These are phyloP conservation scores for Linnemannia exigua DNA, from an alignment of 192 early-diverging fungal genomes.

Conservation along the genomic window DNA sequence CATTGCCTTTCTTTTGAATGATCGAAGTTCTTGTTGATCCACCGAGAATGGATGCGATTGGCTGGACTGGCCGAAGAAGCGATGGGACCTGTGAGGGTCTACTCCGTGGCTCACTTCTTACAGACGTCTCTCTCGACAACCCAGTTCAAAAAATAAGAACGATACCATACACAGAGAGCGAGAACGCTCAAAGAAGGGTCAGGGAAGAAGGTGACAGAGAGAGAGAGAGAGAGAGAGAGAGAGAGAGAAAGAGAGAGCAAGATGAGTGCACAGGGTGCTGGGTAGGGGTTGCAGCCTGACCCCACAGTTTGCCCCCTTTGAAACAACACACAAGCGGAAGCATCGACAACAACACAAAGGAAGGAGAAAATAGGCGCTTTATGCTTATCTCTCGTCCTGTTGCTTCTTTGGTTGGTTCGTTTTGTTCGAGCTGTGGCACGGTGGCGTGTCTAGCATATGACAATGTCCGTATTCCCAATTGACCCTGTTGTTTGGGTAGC, in stretches of 20 bases:
- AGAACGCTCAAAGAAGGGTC: neutral
- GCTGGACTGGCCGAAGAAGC: neutral
- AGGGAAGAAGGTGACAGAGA: neutral
- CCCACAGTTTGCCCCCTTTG: neutral
- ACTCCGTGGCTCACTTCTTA: neutral
- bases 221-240: neutral
- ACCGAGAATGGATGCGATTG: neutral
- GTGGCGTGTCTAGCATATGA: neutral
- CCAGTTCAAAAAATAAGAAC: neutral
- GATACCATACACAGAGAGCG: neutral
- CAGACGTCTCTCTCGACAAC: neutral
- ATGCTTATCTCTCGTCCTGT: neutral
- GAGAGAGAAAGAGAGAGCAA: neutral
- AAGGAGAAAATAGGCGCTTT: neutral
- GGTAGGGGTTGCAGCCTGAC: neutral
- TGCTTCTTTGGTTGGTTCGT: neutral
- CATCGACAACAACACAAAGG: neutral
- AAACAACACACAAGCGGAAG: neutral
- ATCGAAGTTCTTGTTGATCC: neutral
- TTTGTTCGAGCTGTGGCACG: neutral
- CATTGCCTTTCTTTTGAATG: neutral
- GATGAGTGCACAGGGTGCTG: neutral
- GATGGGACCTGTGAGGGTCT: neutral
- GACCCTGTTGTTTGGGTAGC: neutral
- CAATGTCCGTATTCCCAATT: neutral